A percentile compares a stretch with the other conserved stretches of the same genome.
Conservation (phyloP, 2,329 filamentous ascomycete genomes). For the Talaromyces amestolkiae region DNA sequence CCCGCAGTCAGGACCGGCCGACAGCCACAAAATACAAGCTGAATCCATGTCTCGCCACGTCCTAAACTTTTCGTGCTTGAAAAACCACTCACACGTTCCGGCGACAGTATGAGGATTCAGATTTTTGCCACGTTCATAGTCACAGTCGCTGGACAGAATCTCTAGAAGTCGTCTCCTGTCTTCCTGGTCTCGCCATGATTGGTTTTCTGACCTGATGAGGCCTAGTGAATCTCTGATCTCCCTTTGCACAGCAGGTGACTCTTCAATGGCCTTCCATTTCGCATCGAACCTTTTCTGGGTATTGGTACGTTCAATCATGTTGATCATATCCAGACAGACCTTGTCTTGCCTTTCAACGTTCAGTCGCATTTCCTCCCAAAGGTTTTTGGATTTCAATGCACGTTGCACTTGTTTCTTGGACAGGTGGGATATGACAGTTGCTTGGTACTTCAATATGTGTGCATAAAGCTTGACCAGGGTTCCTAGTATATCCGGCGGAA, state of each 20-base stretch:
- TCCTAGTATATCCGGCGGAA: neutral
- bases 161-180: neutral
- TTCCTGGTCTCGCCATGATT: neutral
- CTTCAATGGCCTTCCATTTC: neutral
- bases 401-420: conserved; percentile 15
- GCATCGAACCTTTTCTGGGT: neutral
- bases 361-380: neutral
- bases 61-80: conserved; percentile 25
- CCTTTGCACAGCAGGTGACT: neutral
- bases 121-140: conserved; percentile 31
- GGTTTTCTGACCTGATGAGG: neutral
- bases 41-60: conserved; percentile 28
- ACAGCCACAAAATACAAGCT: conserved; percentile 31
- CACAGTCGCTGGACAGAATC: conserved; percentile 21
- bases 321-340: neutral
- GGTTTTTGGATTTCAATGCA: neutral
- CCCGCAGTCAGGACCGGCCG: conserved; percentile 35
- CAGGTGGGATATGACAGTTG: conserved; percentile 18
- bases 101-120: conserved; percentile 28
- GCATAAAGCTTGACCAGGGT: conserved; percentile 24
- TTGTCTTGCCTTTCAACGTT: neutral
- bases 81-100: conserved; percentile 40
- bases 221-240: neutral
- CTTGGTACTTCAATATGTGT: conserved; percentile 21
- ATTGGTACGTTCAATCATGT: neutral